phyloP scores from a whole-genome alignment of 768 basidiomycete genomes.

The Leccinellum luteum region DNA sequence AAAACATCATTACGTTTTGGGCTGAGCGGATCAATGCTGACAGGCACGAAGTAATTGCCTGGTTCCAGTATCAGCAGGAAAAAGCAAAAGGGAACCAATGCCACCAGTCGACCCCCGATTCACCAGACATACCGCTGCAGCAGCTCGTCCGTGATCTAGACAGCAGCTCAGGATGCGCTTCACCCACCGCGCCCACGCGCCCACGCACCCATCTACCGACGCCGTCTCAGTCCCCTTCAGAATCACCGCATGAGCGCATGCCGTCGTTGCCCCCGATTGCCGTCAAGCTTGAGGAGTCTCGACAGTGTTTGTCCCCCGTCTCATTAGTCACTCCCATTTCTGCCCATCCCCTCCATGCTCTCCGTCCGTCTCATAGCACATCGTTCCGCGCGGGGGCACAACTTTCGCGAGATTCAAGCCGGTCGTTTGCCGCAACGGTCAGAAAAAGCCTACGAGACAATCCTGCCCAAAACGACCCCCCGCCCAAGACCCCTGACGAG shows the following conservation, averaged over 20 bases:
- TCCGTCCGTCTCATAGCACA: slow-evolving; percentile 1
- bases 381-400: not conserved
- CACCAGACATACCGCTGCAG: slow-evolving; percentile 11
- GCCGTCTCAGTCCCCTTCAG: slow-evolving; percentile 24
- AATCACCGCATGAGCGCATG: slow-evolving; percentile 10
- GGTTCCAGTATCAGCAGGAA: slow-evolving; percentile 30
- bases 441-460: slow-evolving; percentile 7
- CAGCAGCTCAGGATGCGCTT: not conserved
- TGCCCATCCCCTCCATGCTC: not conserved
- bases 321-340: not conserved
- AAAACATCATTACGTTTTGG: slow-evolving; percentile 27
- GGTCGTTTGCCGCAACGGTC: slow-evolving; percentile 12
- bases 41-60: slow-evolving; percentile 16
- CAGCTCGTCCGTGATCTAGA: not conserved
- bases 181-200: slow-evolving; percentile 11
- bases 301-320: not conserved
- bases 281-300: slow-evolving; percentile 25
- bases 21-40: slow-evolving; percentile 22
- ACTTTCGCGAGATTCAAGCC: not conserved
- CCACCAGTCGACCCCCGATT: not conserved
- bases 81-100: slow-evolving; percentile 13
- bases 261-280: slow-evolving; percentile 31
- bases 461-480: not conserved
- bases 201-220: slow-evolving; percentile 29
- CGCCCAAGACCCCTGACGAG: slow-evolving; percentile 22